Evolutionary conservation across 2,329 filamentous ascomycete genomes (phyloP), one percentile per base, ranked within the genome.

Genomic region (Colletotrichum sp.): DNA sequence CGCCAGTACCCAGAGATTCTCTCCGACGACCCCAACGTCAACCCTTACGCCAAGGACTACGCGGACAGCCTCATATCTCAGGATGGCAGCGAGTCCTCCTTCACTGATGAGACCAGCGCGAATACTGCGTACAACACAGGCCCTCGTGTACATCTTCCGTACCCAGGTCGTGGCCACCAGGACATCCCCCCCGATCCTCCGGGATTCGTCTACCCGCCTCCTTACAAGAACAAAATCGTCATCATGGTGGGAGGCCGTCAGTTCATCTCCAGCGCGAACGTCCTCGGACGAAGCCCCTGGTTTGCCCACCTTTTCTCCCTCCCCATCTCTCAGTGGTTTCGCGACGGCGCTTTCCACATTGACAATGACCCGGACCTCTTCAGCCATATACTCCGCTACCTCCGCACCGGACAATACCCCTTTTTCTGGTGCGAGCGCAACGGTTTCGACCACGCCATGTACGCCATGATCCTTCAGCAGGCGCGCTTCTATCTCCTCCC

Each of bases 311-410:
- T 76, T 13, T 70, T 77, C 34, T 66, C 73, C 63, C 68, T 77
- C 30, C 72, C 69, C 32, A 62, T 66, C 19, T 69, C 66, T 22
- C 63, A 77, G 27, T 71, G 72, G 55, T 69, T 67, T 55, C 75
- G 55, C 32, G 57, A 65, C 27, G 71, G 57, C 15, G 22, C 36
- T 34, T 29, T 69, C 12, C 68, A 86, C 78, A 72, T 87, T 44
- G 85, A 87, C 76, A 81, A 82, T 1, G 85, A 87, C 70, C 80
- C 82, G 0, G 79, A 80, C 5, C 69, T 84, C 8, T 87, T 87
- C 77, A 76, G 78, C 16, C 81, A 86, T 66, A 78, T 86, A 69
- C 79, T 85, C 34, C 79, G 80, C 16, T 84, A 83, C 77, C 80
- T 86, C 61, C 82, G 84, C 39, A 81, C 80, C 6, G 79, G 80